Evolutionary conservation across 768 basidiomycete genomes (phyloP), one percentile per base, ranked within the genome.

Genomic region (Atractiella rhizophila): DNA sequence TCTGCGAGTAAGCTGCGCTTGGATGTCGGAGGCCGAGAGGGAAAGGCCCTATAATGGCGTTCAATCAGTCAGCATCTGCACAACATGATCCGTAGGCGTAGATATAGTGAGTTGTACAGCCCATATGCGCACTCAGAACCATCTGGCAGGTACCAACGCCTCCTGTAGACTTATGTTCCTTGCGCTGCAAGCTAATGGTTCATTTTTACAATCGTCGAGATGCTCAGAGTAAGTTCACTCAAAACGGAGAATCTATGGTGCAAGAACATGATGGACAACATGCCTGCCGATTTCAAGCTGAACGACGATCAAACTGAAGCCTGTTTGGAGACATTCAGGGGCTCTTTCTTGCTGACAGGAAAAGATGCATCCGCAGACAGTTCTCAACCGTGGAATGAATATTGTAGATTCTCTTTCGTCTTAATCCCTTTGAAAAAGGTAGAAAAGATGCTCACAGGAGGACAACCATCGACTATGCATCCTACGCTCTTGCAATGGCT

Each of bases 401-500:
- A n/a, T n/a, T n/a, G n/a, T n/a, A n/a, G n/a, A n/a, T n/a, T n/a
- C n/a, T n/a, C n/a, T n/a, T n/a, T n/a, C n/a, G n/a, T n/a, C n/a
- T n/a, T n/a, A n/a, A n/a, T n/a, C n/a, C n/a, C n/a, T n/a, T n/a
- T n/a, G n/a, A n/a, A n/a, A n/a, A n/a, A n/a, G n/a, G n/a, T n/a
- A n/a, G n/a, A n/a, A n/a, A n/a, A 11, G 11, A 1, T 12, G 60
- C 71, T 42, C 60, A 91, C 88, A 28, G 88, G 88, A 39, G 88
- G 88, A 50, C 83, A 83, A 26, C 91, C 91, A 57, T 96, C 91
- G 53, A 98, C 73, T 60, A 98, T 94, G 27, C 81, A 83, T 12
- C 91, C 91, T 27, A 96, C 91, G 12, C 82, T 86, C 24, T 79
- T 71, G 57, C 91, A 94, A 58, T 98, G 91, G 48, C 79, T 83